These are phyloP conservation scores for Protomyces inouyei DNA, from an alignment of 1,139 yeast genomes.

Conservation along the genomic window DNA sequence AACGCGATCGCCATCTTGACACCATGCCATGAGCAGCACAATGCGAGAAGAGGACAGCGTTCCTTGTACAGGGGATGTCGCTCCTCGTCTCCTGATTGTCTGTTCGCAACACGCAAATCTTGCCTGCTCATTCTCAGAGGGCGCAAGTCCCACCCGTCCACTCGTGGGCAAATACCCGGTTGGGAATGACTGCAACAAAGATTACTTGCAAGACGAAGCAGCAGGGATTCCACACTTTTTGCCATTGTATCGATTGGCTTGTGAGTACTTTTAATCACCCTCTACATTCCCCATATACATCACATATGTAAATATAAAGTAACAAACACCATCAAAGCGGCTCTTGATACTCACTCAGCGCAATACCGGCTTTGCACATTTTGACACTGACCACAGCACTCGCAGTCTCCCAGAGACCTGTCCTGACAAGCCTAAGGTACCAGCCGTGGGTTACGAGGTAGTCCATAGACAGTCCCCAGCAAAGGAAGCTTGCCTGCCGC, in stretches of 20 bases:
- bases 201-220: neutral
- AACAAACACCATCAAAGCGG: neutral
- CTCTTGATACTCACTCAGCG: slow-evolving; percentile 20
- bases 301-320: neutral
- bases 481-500: slow-evolving; percentile 21
- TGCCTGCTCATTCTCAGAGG: slow-evolving; percentile 3
- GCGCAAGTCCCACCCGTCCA: neutral
- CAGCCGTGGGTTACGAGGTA: slow-evolving; percentile 9
- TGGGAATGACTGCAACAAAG: slow-evolving; percentile 1
- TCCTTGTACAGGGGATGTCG: too few species aligned
- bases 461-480: slow-evolving; percentile 17
- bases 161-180: neutral
- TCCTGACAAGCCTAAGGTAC: slow-evolving; percentile 9
- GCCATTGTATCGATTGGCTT: neutral
- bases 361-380: slow-evolving; percentile 1
- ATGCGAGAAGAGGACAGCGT: too few species aligned
- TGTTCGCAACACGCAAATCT: neutral
- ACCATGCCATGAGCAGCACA: too few species aligned
- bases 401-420: slow-evolving; percentile 14
- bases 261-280: slow-evolving; percentile 1
- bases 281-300: neutral
- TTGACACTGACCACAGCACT: slow-evolving; percentile 17
- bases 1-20: too few species aligned
- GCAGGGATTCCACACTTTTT: slow-evolving; percentile 1
- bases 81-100: too few species aligned